phyloP scores from a whole-genome alignment of 495 filamentous ascomycete genomes.

The Jackrogersella multiformis region DNA sequence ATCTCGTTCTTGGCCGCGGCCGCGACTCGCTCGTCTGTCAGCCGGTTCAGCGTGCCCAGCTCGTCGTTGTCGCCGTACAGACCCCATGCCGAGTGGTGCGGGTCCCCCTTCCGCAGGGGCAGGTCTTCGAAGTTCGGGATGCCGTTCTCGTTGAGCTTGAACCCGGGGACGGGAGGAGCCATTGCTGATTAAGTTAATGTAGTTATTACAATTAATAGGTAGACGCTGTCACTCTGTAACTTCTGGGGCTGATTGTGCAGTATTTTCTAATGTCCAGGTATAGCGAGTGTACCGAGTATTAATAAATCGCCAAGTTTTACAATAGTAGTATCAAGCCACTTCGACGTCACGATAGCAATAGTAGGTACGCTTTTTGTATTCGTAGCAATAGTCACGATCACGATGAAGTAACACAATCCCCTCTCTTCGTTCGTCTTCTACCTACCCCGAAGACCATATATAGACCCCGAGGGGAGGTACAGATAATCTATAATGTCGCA shows the following conservation, averaged over 20 bases:
- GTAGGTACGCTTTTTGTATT: not conserved
- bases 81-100: slow-evolving; percentile 58
- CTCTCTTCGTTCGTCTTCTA: not conserved
- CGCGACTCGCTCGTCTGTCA: slow-evolving; percentile 55
- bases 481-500: no score
- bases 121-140: slow-evolving; percentile 57
- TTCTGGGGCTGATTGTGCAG: no score
- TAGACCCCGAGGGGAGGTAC: not conserved
- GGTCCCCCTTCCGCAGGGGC: slow-evolving; percentile 52
- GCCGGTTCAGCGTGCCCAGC: slow-evolving; percentile 58
- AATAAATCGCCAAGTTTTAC: not conserved
- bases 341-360: not conserved
- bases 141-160: slow-evolving; percentile 53
- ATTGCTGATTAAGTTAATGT: no score
- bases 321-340: not conserved
- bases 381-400: not conserved
- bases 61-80: slow-evolving; percentile 60
- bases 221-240: no score
- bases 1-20: slow-evolving; percentile 61
- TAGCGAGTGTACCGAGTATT: not conserved
- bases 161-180: slow-evolving; percentile 43
- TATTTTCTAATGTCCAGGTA: no score
- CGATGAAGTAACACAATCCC: slow-evolving; percentile 3
- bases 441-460: not conserved
- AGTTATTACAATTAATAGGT: no score